Evolutionary conservation across 1,284 basidiomycete species (phyloP), one percentile per base, ranked within the genome.

Genomic region (Sporisorium graminicola): DNA sequence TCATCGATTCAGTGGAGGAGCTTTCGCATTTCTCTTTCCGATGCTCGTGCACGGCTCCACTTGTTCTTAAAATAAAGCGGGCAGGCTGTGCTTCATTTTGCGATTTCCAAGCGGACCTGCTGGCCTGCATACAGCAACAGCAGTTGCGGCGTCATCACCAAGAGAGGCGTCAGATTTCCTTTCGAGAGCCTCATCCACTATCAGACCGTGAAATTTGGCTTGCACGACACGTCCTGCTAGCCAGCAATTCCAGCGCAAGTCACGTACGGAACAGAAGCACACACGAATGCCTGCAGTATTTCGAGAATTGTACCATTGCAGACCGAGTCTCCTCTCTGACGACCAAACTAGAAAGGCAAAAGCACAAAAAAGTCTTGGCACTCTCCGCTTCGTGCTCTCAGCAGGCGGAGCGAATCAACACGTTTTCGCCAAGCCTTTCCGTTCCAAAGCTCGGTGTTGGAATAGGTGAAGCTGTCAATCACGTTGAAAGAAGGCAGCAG

Each of bases 351-450:
- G n/a, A 40, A 24, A 37, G 13, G 20, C 40, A 33, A 2, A 46
- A 5, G 29, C 29, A 5, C 29, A 52, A 33, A 58, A 58, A 65
- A 65, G 51, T 58, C 63, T 65, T 65, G 63, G 63, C 51, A 27
- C 46, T 50, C 24, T 18, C 35, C 24, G 33, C 46, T 40, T 47
- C 46, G 40, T 22, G 10, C 52, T 37, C 51, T 46, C 51, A 37
- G 51, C 51, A 16, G 24, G 51, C 59, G 22, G 42, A 37, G 20
- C 31, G 24, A 46, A 43, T 59, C 35, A n/a, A 49, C 52, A 60
- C 52, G 46, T 66, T 62, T 35, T 12, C 42, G 58, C 57, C 57
- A 66, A 66, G 64, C 58, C 29, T 60, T 50, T 65, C 33, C 33
- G 18, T 33, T 16, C 16, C 35, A 35, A 35, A 8, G 35, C 35